Evolutionary conservation across 768 basidiomycete species (phyloP), one percentile per base, ranked within the genome.

Genomic region (Agaricus blazei): DNA sequence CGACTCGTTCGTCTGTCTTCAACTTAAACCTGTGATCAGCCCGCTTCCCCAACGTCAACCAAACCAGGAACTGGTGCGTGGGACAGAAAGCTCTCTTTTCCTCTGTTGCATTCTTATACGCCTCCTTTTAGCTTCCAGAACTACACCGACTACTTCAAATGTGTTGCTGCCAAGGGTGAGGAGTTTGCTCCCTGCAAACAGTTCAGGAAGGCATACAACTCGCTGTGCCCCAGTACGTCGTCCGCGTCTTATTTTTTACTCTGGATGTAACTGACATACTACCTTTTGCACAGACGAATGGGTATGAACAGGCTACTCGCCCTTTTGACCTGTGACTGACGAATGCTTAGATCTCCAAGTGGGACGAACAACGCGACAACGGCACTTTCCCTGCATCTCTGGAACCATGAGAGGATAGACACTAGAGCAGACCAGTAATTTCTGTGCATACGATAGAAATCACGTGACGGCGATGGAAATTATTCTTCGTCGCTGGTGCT

Each of bases 101-200:
- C 5, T 12, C 26, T 48, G 45, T 19, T 19, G 1, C 34, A 44
- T 47, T 54, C 57, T 54, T 11, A 29, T 29, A 36, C 42, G 19
- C 37, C n/a, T n/a, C 62, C 19, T 11, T 15, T 11, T 4, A 91
- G 89, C 75, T 90, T 84, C 83, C 93, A 96, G 76, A 94, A 96
- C 78, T 98, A 95, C 72, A 88, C 90, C 58, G 97, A 99, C 74
- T 98, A 97, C 80, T 93, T 95, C 85, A 96, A 96, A 72, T 99
- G 97, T 72, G 75, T 98, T 64, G 72, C 89, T 64, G 95, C 95
- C 64, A 98, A 97, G 76, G 97, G 97, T 62, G 97, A 99, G 63
- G 97, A 98, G 57, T 98, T 86, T 69, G 85, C 87, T n/a, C 94
- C 97, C 1, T 98, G 97, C 87, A 93, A 93, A 77, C 95, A 97